phyloP scores from a whole-genome alignment of 169 alveolate genomes.

The Eimeria tenella region DNA sequence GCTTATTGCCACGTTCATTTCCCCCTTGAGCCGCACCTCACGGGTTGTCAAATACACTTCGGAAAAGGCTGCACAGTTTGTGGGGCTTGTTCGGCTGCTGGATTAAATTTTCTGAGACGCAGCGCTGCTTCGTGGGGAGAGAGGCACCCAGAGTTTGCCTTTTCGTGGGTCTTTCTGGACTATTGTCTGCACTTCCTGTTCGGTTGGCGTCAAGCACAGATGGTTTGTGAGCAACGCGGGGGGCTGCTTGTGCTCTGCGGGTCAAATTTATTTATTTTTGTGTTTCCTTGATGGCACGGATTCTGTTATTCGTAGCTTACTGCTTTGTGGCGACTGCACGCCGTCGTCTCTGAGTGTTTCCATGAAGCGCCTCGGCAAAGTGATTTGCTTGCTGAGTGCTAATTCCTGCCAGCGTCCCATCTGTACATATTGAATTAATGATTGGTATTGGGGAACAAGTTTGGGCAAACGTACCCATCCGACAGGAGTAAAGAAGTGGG shows the following conservation, averaged over 20 bases:
- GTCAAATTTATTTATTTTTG: no score
- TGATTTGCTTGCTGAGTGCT: conserved; percentile 44
- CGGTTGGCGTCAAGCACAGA: neutral
- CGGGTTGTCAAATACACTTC: conserved; percentile 26
- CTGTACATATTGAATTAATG: neutral
- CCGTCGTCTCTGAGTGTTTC: conserved; percentile 11
- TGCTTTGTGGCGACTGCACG: conserved; percentile 19
- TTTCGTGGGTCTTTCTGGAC: neutral
- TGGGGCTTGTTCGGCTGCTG: conserved; percentile 4
- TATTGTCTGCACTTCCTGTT: neutral
- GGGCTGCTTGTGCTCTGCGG: conserved; percentile 6
- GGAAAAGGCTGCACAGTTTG: conserved; percentile 40
- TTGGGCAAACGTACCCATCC: conserved; percentile 1
- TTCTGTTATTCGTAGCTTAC: neutral
- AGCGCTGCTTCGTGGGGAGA: conserved; percentile 16
- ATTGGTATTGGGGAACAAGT: no score
- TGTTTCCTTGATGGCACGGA: no score
- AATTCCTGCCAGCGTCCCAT: neutral
- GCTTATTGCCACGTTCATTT: neutral
- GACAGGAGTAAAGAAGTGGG: conserved; percentile 54
- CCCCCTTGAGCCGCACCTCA: neutral
- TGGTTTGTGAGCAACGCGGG: neutral
- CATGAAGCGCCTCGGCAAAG: conserved; percentile 12
- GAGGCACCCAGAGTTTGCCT: neutral
- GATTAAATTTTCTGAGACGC: neutral